Percentiles rank a stretch among this genome's conserved stretches.
Conservation (phyloP, 2,329 filamentous ascomycete genomes). For the Pseudogymnoascus sp. region DNA sequence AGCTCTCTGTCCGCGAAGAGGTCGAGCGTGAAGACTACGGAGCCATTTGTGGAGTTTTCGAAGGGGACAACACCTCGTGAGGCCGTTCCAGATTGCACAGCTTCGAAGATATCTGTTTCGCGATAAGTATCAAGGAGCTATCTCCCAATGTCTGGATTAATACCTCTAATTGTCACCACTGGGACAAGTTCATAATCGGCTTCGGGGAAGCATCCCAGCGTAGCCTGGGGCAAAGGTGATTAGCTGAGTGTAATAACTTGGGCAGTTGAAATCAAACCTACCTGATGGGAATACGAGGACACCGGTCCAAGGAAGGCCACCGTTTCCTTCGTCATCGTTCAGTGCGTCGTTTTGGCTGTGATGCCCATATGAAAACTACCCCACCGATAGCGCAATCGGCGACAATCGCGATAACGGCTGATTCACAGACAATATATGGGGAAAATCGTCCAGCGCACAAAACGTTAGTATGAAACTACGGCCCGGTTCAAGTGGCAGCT, state of each 20-base stretch:
- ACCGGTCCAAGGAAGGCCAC: slow-evolving; percentile 56
- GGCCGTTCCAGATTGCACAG: slow-evolving; percentile 60
- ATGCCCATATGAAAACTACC: slow-evolving; percentile 9
- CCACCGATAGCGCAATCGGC: slow-evolving; percentile 6
- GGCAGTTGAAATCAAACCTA: slow-evolving; percentile 26
- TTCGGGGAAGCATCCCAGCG: slow-evolving; percentile 43
- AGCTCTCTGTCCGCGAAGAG: slow-evolving; percentile 69
- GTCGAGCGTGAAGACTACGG: slow-evolving; percentile 84
- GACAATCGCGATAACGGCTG: slow-evolving; percentile 3
- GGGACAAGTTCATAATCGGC: slow-evolving; percentile 33
- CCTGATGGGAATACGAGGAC: slow-evolving; percentile 65
- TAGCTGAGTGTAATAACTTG: slow-evolving; percentile 12
- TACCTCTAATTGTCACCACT: slow-evolving; percentile 38
- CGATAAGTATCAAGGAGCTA: background rate
- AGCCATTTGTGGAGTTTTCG: slow-evolving; percentile 93
- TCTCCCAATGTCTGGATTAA: slow-evolving; percentile 4
- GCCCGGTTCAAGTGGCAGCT: background rate
- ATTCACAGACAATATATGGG: background rate
- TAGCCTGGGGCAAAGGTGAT: slow-evolving; percentile 38
- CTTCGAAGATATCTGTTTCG: slow-evolving; percentile 64
- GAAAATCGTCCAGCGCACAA: background rate
- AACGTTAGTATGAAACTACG: background rate
- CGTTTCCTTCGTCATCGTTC: slow-evolving; percentile 13
- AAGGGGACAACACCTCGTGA: slow-evolving; percentile 81
- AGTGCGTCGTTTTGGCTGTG: slow-evolving; percentile 1